Base-by-base conservation (phyloP, 1,139 yeast genomes). In the Hemisphaericaspora xylofermentans region DNA sequence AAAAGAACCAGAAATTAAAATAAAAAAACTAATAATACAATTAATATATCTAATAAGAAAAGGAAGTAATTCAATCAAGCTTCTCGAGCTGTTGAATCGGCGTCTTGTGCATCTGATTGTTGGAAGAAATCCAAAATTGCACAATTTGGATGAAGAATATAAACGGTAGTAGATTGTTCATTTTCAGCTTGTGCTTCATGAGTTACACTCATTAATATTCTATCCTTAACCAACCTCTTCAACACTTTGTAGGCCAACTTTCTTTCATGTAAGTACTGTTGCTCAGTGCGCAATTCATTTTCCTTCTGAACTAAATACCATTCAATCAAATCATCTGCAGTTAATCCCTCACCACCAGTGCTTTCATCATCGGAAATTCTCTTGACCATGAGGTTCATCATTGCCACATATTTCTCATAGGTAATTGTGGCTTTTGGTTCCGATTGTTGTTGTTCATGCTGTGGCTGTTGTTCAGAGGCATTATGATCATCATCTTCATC, bases 111-210 rank as follows among this genome's bases (percentile, higher is more conserved):
- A 17, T 53, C 53, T 36, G 61, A 51, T 41, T 65, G 71, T 48
- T 72, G 77, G 52, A 72, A 72, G 56, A 71, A 72, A 47, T 84
- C 93, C 50, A 83, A 72, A 45, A 85, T 79, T 15, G 88, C 84
- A 66, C 91, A 86, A 61, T 93, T 91, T 41, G 98, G 98, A 68
- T 93, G 98, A 45, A 89, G 71, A 30, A 88, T 88, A 57, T 84
- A 88, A 28, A 84, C 66, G 16, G 57, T 57, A 43, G 52, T 58
- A n/a, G 25, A 16, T 29, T 52, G 54, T 43, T 43, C 57, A 22
- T 43, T 57, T 18, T 60, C 64, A 33, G 57, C 54, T 24, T 60
- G 49, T 3, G 44, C 34, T 22, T 70, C 61, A 38, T 88, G 89
- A 25, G 80, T 78, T 37, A 94, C 82, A 53, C 82, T 83, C 88